These are phyloP conservation scores for Neofusicoccum laricinum DNA, from an alignment of 2,329 filamentous ascomycete genomes.

Conservation along the genomic window DNA sequence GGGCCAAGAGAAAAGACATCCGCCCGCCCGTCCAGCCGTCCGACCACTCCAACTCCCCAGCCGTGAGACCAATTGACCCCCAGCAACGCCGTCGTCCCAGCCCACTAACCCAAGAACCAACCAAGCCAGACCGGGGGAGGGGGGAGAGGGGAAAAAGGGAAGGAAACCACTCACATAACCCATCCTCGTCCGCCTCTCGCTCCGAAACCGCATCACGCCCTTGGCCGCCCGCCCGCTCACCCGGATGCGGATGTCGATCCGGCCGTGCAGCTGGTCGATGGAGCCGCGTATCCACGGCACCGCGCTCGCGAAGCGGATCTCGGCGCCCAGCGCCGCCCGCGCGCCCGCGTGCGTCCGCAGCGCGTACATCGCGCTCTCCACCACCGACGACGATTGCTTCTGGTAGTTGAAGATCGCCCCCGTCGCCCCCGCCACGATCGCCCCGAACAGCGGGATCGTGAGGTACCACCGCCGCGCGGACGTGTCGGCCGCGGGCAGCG, in stretches of 20 bases:
- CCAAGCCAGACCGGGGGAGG: neutral
- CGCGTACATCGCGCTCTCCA: conserved; percentile 87
- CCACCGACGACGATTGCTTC: conserved; percentile 77
- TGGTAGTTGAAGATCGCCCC: conserved; percentile 99
- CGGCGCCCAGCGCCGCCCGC: conserved; percentile 75
- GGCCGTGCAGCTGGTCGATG: conserved; percentile 90
- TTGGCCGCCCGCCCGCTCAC: conserved; percentile 74
- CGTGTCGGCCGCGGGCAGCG: conserved; percentile 9
- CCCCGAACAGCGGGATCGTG: conserved; percentile 77
- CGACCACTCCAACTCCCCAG: neutral
- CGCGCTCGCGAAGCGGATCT: conserved; percentile 50
- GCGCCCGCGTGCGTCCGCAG: conserved; percentile 76
- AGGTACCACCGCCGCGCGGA: neutral
- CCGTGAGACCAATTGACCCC: neutral
- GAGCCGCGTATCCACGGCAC: conserved; percentile 55
- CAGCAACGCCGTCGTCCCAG: neutral
- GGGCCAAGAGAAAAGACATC: neutral
- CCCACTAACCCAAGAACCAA: neutral
- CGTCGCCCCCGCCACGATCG: conserved; percentile 66
- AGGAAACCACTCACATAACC: conserved; percentile 48
- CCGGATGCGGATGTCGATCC: conserved; percentile 81
- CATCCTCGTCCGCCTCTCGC: conserved; percentile 65
- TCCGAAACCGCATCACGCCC: conserved; percentile 78
- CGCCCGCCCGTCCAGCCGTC: neutral
- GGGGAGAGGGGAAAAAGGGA: neutral